These are phyloP conservation scores for Cryphonectria japonica DNA, from an alignment of 2,329 filamentous ascomycete species.

Conservation along the genomic window DNA sequence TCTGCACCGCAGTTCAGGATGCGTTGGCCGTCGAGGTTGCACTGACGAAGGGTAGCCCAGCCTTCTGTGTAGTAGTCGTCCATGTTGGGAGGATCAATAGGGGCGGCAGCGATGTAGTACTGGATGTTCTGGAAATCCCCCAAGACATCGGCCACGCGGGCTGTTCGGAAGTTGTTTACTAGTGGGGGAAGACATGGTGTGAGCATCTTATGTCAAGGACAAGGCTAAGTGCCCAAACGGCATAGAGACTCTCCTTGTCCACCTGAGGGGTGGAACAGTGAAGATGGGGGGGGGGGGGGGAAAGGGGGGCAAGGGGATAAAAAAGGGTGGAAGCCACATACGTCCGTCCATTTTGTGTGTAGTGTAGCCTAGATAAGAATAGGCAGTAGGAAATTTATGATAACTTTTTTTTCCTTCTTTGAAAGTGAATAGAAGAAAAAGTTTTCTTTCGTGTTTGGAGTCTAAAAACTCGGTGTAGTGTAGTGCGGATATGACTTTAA, in stretches of 20 bases:
- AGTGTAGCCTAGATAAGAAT: neutral
- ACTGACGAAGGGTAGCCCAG: slow-evolving; percentile 65
- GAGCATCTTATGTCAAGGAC: neutral
- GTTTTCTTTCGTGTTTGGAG: neutral
- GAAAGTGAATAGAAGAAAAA: no score
- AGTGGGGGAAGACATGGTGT: neutral
- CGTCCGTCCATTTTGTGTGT: slow-evolving; percentile 29
- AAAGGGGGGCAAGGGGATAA: no score
- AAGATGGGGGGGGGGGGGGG: neutral
- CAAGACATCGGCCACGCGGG: slow-evolving; percentile 64
- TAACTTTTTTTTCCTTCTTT: neutral
- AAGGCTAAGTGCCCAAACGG: neutral
- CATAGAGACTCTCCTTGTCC: neutral
- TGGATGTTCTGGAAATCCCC: slow-evolving; percentile 65
- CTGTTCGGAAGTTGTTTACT: slow-evolving; percentile 65
- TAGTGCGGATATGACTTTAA: slow-evolving; percentile 8
- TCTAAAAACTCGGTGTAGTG: neutral
- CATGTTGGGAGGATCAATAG: slow-evolving; percentile 56
- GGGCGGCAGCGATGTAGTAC: slow-evolving; percentile 62
- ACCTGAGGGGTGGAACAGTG: neutral
- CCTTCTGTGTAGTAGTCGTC: slow-evolving; percentile 68
- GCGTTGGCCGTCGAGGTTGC: slow-evolving; percentile 64
- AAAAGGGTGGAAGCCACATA: slow-evolving; percentile 22
- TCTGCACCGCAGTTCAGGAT: slow-evolving; percentile 68
- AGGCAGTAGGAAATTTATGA: neutral